Percentiles rank a stretch among this genome's conserved stretches.
Evolutionary conservation across 192 early-diverging fungal genomes (phyloP).

Genomic region (Podila clonocystis): DNA sequence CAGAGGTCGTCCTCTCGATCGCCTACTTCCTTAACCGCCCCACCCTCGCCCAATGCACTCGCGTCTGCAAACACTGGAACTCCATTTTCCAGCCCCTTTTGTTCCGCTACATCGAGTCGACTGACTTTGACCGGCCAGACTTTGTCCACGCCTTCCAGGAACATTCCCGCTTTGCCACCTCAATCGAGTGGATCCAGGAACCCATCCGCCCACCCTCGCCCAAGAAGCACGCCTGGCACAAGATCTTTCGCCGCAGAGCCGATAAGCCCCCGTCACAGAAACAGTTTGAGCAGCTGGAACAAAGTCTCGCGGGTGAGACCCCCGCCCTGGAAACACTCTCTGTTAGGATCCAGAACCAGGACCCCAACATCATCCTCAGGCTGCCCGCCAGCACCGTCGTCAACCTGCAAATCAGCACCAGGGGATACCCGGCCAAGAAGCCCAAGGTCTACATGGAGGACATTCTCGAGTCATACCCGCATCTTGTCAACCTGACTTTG

Average conservation of each 20-base stretch:
- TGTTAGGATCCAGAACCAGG: conserved; percentile 28
- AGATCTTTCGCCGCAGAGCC: conserved; percentile 20
- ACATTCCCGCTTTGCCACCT: conserved; percentile 25
- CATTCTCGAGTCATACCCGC: conserved; percentile 26
- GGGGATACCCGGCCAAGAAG: conserved; percentile 21
- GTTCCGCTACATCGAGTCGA: conserved; percentile 13
- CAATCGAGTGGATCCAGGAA: conserved; percentile 47
- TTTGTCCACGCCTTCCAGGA: conserved; percentile 21
- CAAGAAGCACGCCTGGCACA: conserved; percentile 31
- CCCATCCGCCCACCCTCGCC: not conserved
- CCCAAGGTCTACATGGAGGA: conserved; percentile 38
- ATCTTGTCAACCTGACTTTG: conserved; percentile 23
- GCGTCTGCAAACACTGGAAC: conserved; percentile 34
- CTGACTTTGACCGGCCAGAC: conserved; percentile 28
- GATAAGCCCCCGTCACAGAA: not conserved
- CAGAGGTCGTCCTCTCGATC: conserved; percentile 29
- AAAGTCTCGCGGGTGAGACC: conserved; percentile 10
- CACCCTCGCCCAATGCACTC: conserved; percentile 17
- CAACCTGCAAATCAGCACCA: conserved; percentile 32
- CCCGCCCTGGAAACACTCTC: conserved; percentile 18
- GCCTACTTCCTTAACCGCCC: conserved; percentile 20
- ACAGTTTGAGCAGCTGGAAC: conserved; percentile 24
- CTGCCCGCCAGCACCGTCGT: conserved; percentile 15
- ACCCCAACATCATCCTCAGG: conserved; percentile 27
- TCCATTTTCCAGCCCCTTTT: conserved; percentile 36